Percentiles rank a stretch among this genome's conserved stretches.
These are phyloP conservation scores for Antarctomyces pellizariae DNA, from an alignment of 495 filamentous ascomycete species.

Conservation along the genomic window DNA sequence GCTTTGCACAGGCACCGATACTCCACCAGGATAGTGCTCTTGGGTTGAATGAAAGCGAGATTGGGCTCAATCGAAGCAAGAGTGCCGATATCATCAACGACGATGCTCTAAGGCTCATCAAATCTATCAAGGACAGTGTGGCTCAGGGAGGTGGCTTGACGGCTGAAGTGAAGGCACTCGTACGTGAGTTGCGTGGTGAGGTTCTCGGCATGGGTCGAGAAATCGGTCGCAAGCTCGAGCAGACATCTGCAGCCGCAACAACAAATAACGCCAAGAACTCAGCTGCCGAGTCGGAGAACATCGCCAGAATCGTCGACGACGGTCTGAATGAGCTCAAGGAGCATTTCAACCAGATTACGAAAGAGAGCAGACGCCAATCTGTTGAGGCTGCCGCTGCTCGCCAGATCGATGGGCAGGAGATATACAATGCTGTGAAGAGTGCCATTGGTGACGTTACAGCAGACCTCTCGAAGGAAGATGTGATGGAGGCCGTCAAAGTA, in stretches of 20 bases:
- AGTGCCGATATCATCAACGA: slow-evolving; percentile 27
- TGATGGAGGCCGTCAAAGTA: slow-evolving; percentile 63
- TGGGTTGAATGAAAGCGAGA: slow-evolving; percentile 12
- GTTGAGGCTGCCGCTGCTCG: slow-evolving; percentile 17
- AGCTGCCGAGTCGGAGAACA: slow-evolving; percentile 36
- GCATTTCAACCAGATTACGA: slow-evolving; percentile 51
- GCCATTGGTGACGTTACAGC: slow-evolving; percentile 45
- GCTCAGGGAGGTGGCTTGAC: slow-evolving; percentile 66
- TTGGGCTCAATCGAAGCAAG: no score
- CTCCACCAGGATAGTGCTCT: slow-evolving; percentile 19
- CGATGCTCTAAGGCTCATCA: slow-evolving; percentile 55
- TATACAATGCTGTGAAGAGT: slow-evolving; percentile 57
- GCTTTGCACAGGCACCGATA: slow-evolving; percentile 21
- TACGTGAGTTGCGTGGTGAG: slow-evolving; percentile 74
- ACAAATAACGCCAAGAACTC: slow-evolving; percentile 23
- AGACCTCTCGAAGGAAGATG: slow-evolving; percentile 41
- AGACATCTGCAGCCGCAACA: slow-evolving; percentile 24
- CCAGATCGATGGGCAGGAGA: slow-evolving; percentile 44
- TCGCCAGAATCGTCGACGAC: slow-evolving; percentile 53
- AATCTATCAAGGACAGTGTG: slow-evolving; percentile 69
- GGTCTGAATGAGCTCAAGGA: slow-evolving; percentile 57
- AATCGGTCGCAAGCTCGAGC: slow-evolving; percentile 60
- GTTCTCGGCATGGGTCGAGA: slow-evolving; percentile 85
- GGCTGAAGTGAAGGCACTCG: slow-evolving; percentile 69
- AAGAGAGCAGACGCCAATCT: slow-evolving; percentile 50